phyloP scores from a whole-genome alignment of 495 filamentous ascomycete genomes.

The Xeromyces bisporus region DNA sequence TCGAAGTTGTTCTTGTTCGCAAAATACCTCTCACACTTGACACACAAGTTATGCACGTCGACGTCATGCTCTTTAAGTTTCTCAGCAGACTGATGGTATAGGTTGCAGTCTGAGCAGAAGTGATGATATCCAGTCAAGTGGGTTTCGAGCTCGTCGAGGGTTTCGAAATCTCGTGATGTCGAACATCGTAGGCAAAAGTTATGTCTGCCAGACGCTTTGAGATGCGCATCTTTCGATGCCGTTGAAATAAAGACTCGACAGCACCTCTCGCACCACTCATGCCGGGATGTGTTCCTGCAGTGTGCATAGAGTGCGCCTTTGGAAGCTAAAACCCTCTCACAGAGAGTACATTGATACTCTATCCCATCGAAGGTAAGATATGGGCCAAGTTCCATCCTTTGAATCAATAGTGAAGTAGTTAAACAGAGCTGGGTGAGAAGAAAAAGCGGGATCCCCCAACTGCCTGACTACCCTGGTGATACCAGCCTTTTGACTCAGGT shows the following conservation, averaged over 20 bases:
- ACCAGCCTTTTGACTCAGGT: constrained; percentile 1
- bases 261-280: constrained; percentile 5
- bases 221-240: not conserved
- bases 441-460: constrained; percentile 1
- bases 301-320: constrained; percentile 4
- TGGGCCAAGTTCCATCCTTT: constrained; percentile 6
- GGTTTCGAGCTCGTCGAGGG: not conserved
- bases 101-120: not conserved
- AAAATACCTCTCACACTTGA: not conserved
- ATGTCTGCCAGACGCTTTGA: not conserved
- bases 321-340: constrained; percentile 5
- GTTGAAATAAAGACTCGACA: not conserved
- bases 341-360: constrained; percentile 6
- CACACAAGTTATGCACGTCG: not conserved
- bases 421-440: constrained; percentile 1
- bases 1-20: not conserved
- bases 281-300: constrained; percentile 5
- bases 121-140: not conserved
- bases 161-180: not conserved
- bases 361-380: constrained; percentile 6
- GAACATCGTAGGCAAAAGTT: not conserved
- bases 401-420: constrained; percentile 1
- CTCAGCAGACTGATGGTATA: not conserved
- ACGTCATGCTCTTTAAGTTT: not conserved
- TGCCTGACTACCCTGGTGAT: not conserved